Conservation (phyloP, 2,329 filamentous ascomycete genomes). For the Lasiodiplodia citricola region DNA sequence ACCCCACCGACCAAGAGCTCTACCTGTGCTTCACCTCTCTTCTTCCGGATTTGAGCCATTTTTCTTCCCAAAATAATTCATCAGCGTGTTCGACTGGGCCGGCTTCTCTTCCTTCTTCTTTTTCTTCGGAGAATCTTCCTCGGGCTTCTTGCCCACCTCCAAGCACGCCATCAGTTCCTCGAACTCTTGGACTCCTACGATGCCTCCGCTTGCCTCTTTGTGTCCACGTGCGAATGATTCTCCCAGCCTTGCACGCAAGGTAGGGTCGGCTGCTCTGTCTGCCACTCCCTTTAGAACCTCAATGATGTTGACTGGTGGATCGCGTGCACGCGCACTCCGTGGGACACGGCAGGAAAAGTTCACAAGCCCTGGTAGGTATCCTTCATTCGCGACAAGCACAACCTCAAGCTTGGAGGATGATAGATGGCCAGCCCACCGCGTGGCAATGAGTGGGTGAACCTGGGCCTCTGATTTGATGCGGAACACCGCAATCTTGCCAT, state of each 20-base stretch:
- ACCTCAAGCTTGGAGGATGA: conserved; percentile 65
- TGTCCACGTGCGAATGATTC: conserved; percentile 70
- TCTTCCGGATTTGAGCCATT: neutral
- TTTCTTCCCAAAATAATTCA: conserved; percentile 60
- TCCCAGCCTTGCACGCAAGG: conserved; percentile 59
- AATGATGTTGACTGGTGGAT: conserved; percentile 68
- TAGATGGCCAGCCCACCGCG: conserved; percentile 68
- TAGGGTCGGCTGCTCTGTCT: conserved; percentile 34
- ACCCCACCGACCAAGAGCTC: neutral
- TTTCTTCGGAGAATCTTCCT: conserved; percentile 37
- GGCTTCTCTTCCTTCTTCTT: conserved; percentile 39
- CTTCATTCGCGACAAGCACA: conserved; percentile 70
- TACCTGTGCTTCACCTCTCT: neutral
- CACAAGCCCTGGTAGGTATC: conserved; percentile 66
- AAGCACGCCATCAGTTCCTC: conserved; percentile 67
- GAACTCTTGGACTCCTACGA: conserved; percentile 65
- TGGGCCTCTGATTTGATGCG: conserved; percentile 66
- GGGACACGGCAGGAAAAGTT: conserved; percentile 72
- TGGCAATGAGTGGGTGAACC: conserved; percentile 71
- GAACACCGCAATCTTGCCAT: conserved; percentile 67
- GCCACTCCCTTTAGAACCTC: conserved; percentile 61
- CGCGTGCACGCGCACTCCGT: conserved; percentile 58
- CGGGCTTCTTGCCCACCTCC: conserved; percentile 62
- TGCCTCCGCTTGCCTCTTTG: conserved; percentile 70
- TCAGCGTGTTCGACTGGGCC: conserved; percentile 60